phyloP scores from a whole-genome alignment of 1,284 basidiomycete species.

The Marasmius tenuissimus region DNA sequence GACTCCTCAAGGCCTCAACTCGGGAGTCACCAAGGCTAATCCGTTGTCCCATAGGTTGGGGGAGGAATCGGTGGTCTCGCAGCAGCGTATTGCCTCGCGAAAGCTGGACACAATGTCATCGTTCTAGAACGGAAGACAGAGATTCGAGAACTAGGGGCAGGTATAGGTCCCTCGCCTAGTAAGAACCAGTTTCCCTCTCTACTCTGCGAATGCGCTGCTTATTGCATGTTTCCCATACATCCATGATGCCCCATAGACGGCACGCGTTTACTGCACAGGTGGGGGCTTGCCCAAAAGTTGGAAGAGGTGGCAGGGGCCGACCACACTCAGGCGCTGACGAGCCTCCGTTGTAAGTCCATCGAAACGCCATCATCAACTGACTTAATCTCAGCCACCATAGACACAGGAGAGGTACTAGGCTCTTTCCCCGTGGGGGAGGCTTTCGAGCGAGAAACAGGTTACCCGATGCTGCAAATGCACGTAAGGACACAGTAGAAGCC shows the following conservation, averaged over 20 bases:
- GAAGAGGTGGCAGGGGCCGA: conserved; percentile 34
- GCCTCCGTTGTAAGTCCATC: too few relatives aligned
- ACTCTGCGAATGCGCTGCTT: conserved; percentile 13
- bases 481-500: conserved; percentile 20
- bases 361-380: conserved; percentile 25
- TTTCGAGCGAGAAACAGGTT: conserved; percentile 41
- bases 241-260: conserved; percentile 23
- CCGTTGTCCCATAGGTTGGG: conserved; percentile 28
- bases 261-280: conserved; percentile 43
- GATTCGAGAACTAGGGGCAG: conserved; percentile 46
- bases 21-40: too few relatives aligned
- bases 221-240: conserved; percentile 37
- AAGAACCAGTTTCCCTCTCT: background rate
- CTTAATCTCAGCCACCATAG: conserved; percentile 42
- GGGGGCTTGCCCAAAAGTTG: conserved; percentile 48
- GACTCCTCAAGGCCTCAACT: background rate
- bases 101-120: conserved; percentile 43
- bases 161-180: conserved; percentile 41
- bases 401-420: conserved; percentile 46
- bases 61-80: conserved; percentile 46
- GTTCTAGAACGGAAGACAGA: conserved; percentile 33
- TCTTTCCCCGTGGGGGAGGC: conserved; percentile 41
- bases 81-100: conserved; percentile 40
- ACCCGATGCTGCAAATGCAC: conserved; percentile 57
- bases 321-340: conserved; percentile 23